phyloP scores from a whole-genome alignment of 2,329 filamentous ascomycete genomes.

The Colletotrichum somersetense region DNA sequence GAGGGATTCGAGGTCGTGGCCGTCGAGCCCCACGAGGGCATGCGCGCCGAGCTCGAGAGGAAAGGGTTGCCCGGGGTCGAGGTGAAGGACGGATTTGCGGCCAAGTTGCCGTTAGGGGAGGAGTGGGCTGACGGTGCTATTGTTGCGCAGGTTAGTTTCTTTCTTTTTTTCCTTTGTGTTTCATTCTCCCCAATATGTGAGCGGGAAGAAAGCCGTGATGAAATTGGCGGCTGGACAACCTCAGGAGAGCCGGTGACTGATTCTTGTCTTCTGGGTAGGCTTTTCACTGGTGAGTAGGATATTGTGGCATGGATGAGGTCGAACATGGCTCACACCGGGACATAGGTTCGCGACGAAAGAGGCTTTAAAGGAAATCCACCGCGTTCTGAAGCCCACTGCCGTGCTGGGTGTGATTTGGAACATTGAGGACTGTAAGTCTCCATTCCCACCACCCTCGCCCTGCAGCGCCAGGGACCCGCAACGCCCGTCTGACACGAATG shows the following conservation, averaged over 20 bases:
- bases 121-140: slow-evolving; percentile 75
- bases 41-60: slow-evolving; percentile 70
- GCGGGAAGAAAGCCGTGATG: background rate
- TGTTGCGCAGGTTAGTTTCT: slow-evolving; percentile 70
- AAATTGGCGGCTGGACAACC: background rate
- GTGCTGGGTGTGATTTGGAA: slow-evolving; percentile 80
- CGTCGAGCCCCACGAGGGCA: slow-evolving; percentile 73
- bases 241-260: slow-evolving; percentile 28
- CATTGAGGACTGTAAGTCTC: slow-evolving; percentile 73
- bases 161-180: slow-evolving; percentile 11
- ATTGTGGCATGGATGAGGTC: background rate
- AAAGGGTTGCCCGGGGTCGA: slow-evolving; percentile 70
- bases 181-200: background rate
- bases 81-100: slow-evolving; percentile 70
- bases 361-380: slow-evolving; percentile 74
- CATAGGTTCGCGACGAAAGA: slow-evolving; percentile 75
- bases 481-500: slow-evolving; percentile 24
- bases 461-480: background rate
- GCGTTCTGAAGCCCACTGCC: slow-evolving; percentile 71
- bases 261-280: slow-evolving; percentile 50
- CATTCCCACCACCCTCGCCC: background rate
- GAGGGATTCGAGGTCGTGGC: slow-evolving; percentile 73
- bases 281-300: slow-evolving; percentile 67
- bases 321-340: slow-evolving; percentile 2
- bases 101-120: slow-evolving; percentile 65